Conservation (phyloP, 2,329 filamentous ascomycete genomes). For the Venturia effusa region DNA sequence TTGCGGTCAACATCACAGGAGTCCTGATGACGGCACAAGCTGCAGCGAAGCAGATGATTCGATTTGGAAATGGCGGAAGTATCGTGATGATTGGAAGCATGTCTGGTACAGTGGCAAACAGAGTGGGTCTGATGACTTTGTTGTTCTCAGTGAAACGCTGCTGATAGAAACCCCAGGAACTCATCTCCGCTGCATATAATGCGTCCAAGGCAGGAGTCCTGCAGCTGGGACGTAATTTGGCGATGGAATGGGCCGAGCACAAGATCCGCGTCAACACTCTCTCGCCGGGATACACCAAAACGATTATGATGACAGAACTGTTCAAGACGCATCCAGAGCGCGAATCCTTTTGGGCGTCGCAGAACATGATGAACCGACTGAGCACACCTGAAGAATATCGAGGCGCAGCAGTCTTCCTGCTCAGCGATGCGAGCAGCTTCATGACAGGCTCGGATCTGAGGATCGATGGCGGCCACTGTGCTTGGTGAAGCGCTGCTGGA, state of each 20-base stretch:
- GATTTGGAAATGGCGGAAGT: constrained; percentile 31
- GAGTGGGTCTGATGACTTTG: constrained; percentile 21
- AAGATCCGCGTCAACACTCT: constrained; percentile 49
- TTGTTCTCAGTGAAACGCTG: not conserved
- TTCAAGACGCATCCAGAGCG: constrained; percentile 25
- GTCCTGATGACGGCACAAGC: constrained; percentile 38
- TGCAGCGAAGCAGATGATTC: constrained; percentile 38
- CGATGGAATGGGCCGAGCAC: constrained; percentile 30
- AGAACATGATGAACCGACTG: constrained; percentile 26
- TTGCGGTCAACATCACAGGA: constrained; percentile 40
- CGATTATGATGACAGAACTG: constrained; percentile 29
- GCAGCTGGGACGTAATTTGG: constrained; percentile 33
- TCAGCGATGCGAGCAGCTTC: constrained; percentile 16
- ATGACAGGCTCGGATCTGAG: constrained; percentile 9
- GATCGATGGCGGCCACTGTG: constrained; percentile 13
- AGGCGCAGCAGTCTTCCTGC: constrained; percentile 28
- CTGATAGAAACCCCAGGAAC: not conserved
- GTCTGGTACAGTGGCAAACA: constrained; percentile 40
- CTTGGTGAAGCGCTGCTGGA: not conserved
- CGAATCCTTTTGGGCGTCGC: constrained; percentile 18
- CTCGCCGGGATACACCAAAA: constrained; percentile 41
- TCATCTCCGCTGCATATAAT: constrained; percentile 5
- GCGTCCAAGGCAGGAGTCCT: constrained; percentile 34
- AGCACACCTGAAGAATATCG: constrained; percentile 26
- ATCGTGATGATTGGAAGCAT: constrained; percentile 42